Percentiles rank a stretch among this genome's conserved stretches.
phyloP scores from a whole-genome alignment of 305 asterid genomes.

The Salvia sclarea region DNA sequence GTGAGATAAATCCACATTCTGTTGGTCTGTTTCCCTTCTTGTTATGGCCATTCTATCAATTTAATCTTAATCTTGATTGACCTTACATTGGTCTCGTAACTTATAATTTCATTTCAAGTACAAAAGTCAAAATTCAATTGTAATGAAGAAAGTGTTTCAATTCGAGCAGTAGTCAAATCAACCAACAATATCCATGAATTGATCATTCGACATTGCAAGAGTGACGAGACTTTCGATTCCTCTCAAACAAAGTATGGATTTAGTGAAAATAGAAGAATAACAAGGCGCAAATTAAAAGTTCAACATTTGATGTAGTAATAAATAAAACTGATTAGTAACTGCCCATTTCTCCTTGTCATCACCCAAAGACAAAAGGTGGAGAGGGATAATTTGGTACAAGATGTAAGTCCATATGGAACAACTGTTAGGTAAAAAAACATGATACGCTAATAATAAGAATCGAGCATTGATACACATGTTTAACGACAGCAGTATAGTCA shows the following conservation, averaged over 20 bases:
- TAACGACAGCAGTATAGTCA: constrained; percentile 12
- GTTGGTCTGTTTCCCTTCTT: background rate
- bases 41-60: background rate
- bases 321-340: background rate
- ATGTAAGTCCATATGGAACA: constrained; percentile 9
- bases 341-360: background rate
- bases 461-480: constrained; percentile 22
- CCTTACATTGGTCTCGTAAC: too few relatives aligned
- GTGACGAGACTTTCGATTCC: background rate
- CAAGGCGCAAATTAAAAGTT: background rate
- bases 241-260: background rate
- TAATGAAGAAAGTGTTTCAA: background rate
- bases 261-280: background rate
- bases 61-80: too few relatives aligned
- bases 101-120: background rate
- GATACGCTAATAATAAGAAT: constrained; percentile 19
- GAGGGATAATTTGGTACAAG: background rate
- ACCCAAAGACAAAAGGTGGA: too few relatives aligned
- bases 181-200: background rate
- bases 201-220: background rate
- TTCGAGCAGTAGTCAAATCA: background rate
- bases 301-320: background rate
- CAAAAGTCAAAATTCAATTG: background rate
- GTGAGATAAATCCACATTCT: too few relatives aligned
- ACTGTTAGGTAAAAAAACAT: constrained; percentile 4